Evolutionary conservation across 2,329 filamentous ascomycete species (phyloP), one percentile per base, ranked within the genome.

Genomic region (Ophiostoma piceae): DNA sequence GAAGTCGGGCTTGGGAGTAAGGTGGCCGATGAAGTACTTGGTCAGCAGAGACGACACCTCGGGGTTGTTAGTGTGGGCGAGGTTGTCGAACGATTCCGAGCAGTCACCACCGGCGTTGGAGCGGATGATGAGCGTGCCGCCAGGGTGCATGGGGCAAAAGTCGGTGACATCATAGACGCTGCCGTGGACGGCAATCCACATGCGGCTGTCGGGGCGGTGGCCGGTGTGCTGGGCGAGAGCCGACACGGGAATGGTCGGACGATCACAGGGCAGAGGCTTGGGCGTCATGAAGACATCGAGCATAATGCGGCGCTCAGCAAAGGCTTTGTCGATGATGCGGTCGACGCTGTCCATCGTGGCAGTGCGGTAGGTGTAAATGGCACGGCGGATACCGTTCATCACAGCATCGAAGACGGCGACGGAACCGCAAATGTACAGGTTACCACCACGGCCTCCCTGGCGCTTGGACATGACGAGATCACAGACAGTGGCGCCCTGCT

Each of bases 401-500:
- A 86, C 83, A 0, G 84, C 84, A 73, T 87, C 84, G 73, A 79
- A 86, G 16, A 80, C 82, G 2, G 81, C 78, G 5, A 83, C 78
- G 0, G 82, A 84, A 3, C 83, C 82, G 73, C 82, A 84, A 16
- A 84, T 79, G 71, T 83, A 84, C 2, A 84, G 76, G 68, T 83
- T 80, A 0, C 81, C 82, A 19, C 81, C 82, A 0, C 82, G 76
- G 0, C 84, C 83, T 3, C 84, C 84, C 65, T 84, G 83, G 64
- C 83, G 84, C 77, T 85, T 86, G 0, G 82, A 84, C 83, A 86
- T 85, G 68, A 85, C 82, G 19, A 86, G 77, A 68, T 86, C 84
- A 39, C 83, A 84, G 8, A 86, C 79, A 0, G 79, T 80, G 0
- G 79, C 79, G 0, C 83, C 82, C 73, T 85, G 83, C 71, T 85